These are phyloP conservation scores for Pseudoneurospora amorphoporcata DNA, from an alignment of 495 filamentous ascomycete species.

Conservation along the genomic window DNA sequence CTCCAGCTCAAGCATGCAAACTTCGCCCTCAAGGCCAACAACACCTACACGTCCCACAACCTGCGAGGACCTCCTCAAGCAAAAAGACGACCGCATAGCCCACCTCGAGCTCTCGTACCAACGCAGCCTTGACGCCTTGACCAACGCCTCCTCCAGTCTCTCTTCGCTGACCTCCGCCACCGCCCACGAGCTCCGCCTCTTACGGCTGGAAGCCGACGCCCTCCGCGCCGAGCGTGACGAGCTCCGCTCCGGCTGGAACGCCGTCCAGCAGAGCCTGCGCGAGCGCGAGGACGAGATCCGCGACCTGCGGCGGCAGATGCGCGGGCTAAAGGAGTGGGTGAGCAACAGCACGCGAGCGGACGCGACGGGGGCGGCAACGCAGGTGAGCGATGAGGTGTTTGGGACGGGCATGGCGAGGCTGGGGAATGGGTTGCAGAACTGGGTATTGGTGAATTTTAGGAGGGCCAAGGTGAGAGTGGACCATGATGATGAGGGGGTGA, in stretches of 20 bases:
- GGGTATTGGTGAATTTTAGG: constrained; percentile 46
- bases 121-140: constrained; percentile 34
- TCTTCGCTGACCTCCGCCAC: constrained; percentile 6
- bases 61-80: constrained; percentile 17
- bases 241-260: constrained; percentile 32
- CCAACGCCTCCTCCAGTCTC: constrained; percentile 1
- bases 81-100: constrained; percentile 34
- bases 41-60: constrained; percentile 2
- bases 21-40: background rate
- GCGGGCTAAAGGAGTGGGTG: constrained; percentile 46
- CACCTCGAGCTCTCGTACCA: constrained; percentile 25
- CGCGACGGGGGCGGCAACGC: constrained; percentile 21
- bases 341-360: constrained; percentile 38
- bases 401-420: constrained; percentile 35
- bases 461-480: constrained; percentile 38
- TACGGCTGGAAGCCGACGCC: constrained; percentile 31
- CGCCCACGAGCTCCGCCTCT: constrained; percentile 25
- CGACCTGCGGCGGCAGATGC: constrained; percentile 34
- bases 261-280: constrained; percentile 22
- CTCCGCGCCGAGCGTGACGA: constrained; percentile 28
- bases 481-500: constrained; percentile 22
- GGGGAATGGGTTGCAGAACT: constrained; percentile 48
- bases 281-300: constrained; percentile 35
- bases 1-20: background rate
- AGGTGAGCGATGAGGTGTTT: constrained; percentile 46